Base-by-base conservation (phyloP, 768 basidiomycete genomes). In the Trichaptum fuscoviolaceum region DNA sequence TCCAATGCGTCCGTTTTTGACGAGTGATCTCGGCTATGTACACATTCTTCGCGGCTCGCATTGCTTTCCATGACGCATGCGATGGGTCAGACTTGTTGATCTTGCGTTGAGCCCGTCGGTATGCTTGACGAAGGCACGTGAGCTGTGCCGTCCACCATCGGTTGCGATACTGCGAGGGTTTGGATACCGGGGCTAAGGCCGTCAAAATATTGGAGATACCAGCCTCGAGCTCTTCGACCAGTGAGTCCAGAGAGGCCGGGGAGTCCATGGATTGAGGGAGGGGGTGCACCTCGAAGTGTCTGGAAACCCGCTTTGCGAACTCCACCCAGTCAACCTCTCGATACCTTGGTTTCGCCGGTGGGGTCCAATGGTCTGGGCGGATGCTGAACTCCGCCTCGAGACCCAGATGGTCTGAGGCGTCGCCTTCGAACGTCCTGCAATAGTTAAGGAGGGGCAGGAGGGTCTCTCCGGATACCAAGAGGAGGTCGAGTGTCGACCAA, bases 1-100 rank as follows among this genome's bases (percentile, higher is more conserved):
- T 57, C 72, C 72, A 77, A 65, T 72, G 70, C 0, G 69, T 66
- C 6, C 57, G 15, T 52, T 76, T 72, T 2, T 70, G 67, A 15
- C n/a, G 9, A 1, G 58, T 17, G 7, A 77, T 70, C 0, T 63
- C 24, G 2, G 69, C 42, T 5, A 34, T 34, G 63, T 72, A 75
- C 1, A 27, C 15, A 23, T 70, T 70, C 9, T 62, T 1, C 0
- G 35, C 5, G 18, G 18, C 17, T 0, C 59, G 0, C 63, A 7
- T 23, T 7, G 7, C 17, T 7, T 7, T 36, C 35, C 35, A 36
- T n/a, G n/a, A n/a, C n/a, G n/a, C n/a, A n/a, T n/a, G n/a, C n/a
- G n/a, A n/a, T n/a, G n/a, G n/a, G n/a, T n/a, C n/a, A n/a, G n/a
- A 36, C 17, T 17, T 36, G 35, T 36, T 17, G n/a, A n/a, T n/a